Percentiles rank a stretch among this genome's conserved stretches.
Evolutionary conservation across 192 early-diverging fungal species (phyloP).

Genomic region (Backusella parvicylindrica): DNA sequence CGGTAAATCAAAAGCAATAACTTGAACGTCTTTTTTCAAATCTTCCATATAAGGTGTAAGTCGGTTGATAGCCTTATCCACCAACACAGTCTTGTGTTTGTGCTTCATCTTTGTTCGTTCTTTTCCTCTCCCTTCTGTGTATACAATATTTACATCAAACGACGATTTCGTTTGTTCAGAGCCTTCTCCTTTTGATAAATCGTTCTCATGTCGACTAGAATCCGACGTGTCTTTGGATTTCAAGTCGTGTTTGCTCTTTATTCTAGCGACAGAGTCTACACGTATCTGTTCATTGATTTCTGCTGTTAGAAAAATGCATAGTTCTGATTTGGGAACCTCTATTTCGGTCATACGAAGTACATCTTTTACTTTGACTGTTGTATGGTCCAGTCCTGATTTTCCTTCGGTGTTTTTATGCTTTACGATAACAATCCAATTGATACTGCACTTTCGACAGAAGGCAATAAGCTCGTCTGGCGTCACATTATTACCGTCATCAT

Average conservation of each 20-base stretch:
- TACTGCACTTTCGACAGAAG: conserved; percentile 61
- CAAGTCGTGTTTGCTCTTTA: conserved; percentile 33
- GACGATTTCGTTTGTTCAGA: conserved; percentile 24
- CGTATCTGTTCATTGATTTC: conserved; percentile 67
- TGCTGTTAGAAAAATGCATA: conserved; percentile 55
- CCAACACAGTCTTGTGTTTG: conserved; percentile 52
- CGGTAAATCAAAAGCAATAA: conserved; percentile 62
- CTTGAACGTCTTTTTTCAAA: conserved; percentile 48
- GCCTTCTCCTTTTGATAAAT: conserved; percentile 34
- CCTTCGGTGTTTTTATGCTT: conserved; percentile 50
- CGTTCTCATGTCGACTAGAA: conserved; percentile 8
- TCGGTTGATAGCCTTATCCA: conserved; percentile 58
- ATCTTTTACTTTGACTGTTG: conserved; percentile 71
- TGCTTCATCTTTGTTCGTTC: conserved; percentile 53
- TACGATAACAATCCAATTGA: conserved; percentile 79
- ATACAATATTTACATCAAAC: conserved; percentile 47
- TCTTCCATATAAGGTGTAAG: conserved; percentile 55
- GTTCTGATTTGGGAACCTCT: conserved; percentile 55
- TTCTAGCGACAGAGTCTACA: conserved; percentile 51
- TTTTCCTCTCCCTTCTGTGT: conserved; percentile 36
- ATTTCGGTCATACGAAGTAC: conserved; percentile 66
- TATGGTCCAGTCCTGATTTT: conserved; percentile 23
- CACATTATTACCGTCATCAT: conserved; percentile 62
- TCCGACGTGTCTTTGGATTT: conserved; percentile 28
- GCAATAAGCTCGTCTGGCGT: conserved; percentile 62